phyloP scores from a whole-genome alignment of 148 eudicot species.

The Oxyria digyna region DNA sequence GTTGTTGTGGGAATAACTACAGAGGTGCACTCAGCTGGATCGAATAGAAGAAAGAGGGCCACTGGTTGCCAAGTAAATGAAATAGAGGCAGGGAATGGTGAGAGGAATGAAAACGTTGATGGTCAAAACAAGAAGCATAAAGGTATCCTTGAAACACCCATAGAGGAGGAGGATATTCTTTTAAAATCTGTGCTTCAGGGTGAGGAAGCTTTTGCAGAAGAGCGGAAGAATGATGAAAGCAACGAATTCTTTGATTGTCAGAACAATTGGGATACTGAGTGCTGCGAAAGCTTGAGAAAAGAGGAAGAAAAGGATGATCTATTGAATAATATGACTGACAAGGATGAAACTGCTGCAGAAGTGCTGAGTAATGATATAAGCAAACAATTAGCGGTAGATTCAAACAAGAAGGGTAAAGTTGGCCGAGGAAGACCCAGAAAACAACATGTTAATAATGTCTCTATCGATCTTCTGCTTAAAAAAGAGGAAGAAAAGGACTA shows the following conservation, averaged over 20 bases:
- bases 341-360: slow-evolving; percentile 6
- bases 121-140: slow-evolving; percentile 1
- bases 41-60: slow-evolving; percentile 20
- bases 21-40: slow-evolving; percentile 13
- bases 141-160: not conserved
- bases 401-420: not conserved
- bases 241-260: not conserved
- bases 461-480: not conserved
- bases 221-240: slow-evolving; percentile 4
- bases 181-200: slow-evolving; percentile 10
- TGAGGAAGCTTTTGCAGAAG: slow-evolving; percentile 5
- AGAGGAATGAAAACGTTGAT: not conserved
- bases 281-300: not conserved
- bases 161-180: not conserved
- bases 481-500: too few relatives aligned
- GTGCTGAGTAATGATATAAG: slow-evolving; percentile 7
- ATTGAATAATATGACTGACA: not conserved
- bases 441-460: not conserved
- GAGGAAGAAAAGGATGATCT: not conserved
- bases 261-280: not conserved
- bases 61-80: slow-evolving; percentile 8
- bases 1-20: slow-evolving; percentile 18
- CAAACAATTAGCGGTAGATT: not conserved
- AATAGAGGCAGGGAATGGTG: not conserved
- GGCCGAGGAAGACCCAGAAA: slow-evolving; percentile 1